These are phyloP conservation scores for Alternaria gaisen DNA, from an alignment of 2,329 filamentous ascomycete species.

Conservation along the genomic window DNA sequence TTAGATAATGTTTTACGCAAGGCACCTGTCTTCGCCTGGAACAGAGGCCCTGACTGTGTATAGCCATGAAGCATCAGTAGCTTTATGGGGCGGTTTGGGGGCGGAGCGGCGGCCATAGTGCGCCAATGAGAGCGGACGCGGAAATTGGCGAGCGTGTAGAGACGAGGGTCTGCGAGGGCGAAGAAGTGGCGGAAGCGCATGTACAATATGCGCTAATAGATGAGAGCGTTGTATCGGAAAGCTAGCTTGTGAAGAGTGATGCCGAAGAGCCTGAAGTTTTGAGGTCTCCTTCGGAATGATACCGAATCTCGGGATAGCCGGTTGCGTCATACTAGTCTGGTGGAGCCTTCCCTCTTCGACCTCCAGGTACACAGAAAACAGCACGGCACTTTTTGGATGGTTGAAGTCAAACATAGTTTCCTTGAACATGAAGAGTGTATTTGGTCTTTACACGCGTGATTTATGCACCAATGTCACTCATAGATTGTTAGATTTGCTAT, in stretches of 20 bases:
- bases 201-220: not conserved
- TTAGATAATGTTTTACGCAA: constrained; percentile 83
- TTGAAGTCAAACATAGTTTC: not conserved
- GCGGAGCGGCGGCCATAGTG: constrained; percentile 44
- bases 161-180: constrained; percentile 12
- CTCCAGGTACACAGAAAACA: not conserved
- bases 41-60: constrained; percentile 87
- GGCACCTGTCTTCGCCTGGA: constrained; percentile 87
- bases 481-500: not conserved
- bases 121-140: constrained; percentile 27
- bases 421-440: not conserved
- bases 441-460: not conserved
- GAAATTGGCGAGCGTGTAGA: constrained; percentile 24
- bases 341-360: not conserved
- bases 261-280: not conserved
- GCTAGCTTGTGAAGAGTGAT: not conserved
- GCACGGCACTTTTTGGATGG: not conserved
- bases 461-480: not conserved
- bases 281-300: constrained; percentile 7
- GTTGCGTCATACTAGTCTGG: constrained; percentile 17
- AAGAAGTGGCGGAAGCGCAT: constrained; percentile 15
- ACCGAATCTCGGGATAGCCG: constrained; percentile 12
- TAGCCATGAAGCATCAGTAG: constrained; percentile 71
- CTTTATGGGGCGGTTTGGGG: constrained; percentile 51
- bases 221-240: not conserved